Evolutionary conservation across 2,329 filamentous ascomycete genomes (phyloP).

Genomic region (Beauveria varroae): DNA sequence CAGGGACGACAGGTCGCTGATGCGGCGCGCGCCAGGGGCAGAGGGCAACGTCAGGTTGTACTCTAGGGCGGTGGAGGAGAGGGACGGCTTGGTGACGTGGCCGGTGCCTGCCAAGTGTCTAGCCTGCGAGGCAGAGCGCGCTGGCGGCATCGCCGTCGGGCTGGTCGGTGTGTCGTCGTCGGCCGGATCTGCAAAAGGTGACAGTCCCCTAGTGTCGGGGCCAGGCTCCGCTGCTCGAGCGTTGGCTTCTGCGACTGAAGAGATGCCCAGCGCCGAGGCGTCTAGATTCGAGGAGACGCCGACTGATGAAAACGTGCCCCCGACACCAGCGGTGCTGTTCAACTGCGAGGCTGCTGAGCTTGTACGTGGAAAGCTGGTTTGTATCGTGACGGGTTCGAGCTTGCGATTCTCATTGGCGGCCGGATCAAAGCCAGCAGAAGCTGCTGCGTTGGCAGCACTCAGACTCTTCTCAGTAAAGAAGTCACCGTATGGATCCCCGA

Average conservation of each 20-base stretch:
- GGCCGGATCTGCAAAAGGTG: neutral
- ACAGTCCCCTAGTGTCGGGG: neutral
- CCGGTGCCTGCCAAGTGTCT: neutral
- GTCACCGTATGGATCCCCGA: neutral
- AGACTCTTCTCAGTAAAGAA: neutral
- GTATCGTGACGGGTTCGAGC: neutral
- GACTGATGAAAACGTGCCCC: neutral
- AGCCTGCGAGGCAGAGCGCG: neutral
- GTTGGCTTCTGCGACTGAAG: neutral
- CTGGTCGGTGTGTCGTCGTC: neutral
- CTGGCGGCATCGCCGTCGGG: neutral
- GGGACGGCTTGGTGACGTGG: constrained; percentile 5
- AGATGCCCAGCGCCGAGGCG: neutral
- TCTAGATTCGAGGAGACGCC: neutral
- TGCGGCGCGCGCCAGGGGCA: constrained; percentile 30
- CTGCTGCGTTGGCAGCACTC: neutral
- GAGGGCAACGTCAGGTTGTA: constrained; percentile 25
- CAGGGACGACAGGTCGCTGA: constrained; percentile 50
- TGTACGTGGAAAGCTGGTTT: neutral
- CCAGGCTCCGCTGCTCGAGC: neutral
- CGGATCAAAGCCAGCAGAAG: neutral
- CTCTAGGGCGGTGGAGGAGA: constrained; percentile 4
- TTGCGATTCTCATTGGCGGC: neutral
- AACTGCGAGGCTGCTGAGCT: neutral
- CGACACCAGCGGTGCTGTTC: neutral